phyloP scores from a whole-genome alignment of 345 rosid genomes.

The Lenwebbia sp. region DNA sequence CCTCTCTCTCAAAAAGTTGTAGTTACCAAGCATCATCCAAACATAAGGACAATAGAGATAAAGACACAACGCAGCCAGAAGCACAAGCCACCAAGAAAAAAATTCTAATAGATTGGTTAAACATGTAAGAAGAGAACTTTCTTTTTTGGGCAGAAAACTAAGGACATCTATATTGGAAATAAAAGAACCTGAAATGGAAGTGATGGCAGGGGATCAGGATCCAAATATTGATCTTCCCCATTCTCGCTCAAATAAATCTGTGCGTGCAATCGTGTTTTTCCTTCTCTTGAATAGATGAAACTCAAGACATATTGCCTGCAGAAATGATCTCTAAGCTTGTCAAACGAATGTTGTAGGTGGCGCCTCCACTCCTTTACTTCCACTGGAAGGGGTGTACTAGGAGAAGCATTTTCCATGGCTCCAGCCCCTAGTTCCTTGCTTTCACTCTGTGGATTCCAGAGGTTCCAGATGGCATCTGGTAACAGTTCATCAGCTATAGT shows the following conservation, averaged over 20 bases:
- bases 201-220: conserved; percentile 61
- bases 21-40: neutral
- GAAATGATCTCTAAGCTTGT: conserved; percentile 86
- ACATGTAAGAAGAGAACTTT: neutral
- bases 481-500: conserved; percentile 79
- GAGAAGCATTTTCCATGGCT: conserved; percentile 22
- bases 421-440: conserved; percentile 22
- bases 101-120: neutral
- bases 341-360: conserved; percentile 79
- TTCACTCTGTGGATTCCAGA: conserved; percentile 56
- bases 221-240: conserved; percentile 52
- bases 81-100: neutral
- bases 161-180: neutral
- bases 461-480: conserved; percentile 43
- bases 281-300: conserved; percentile 95
- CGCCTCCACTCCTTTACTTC: conserved; percentile 94
- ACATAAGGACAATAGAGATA: neutral
- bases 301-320: conserved; percentile 89
- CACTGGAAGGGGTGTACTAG: conserved; percentile 28
- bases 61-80: neutral
- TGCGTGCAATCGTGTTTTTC: conserved; percentile 64
- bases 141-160: neutral
- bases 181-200: conserved; percentile 85
- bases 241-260: conserved; percentile 61
- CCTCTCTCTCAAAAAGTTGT: neutral